Evolutionary conservation across 345 rosid genomes (phyloP), one percentile per base, ranked within the genome.

Genomic region (Moringa oleifera): DNA sequence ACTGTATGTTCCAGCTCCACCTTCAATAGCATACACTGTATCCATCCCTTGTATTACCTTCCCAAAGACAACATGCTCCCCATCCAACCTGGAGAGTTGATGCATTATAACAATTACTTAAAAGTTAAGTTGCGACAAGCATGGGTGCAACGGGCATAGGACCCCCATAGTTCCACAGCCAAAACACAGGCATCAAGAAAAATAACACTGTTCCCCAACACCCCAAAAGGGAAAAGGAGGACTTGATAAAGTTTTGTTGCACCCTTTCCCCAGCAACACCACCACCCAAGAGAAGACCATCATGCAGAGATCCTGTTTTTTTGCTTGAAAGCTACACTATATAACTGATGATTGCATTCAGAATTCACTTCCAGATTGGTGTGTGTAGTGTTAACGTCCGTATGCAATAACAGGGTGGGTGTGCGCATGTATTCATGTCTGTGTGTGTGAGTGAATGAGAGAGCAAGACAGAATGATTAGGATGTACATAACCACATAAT

Each of bases 11-110:
- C 99, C 99, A 1, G 96, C 99, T 51, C 99, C 96, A 2, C 99
- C 99, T 84, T 94, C 96, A 47, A 90, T 88, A 47, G 82, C 85
- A 46, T 83, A 94, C 46, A 90, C 90, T 58, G 45, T 82, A 61
- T 94, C 99, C 97, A 94, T 94, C 55, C 96, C 99, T 62, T 94
- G 95, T 64, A 88, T 77, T 9, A 90, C 96, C 84, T 81, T 94
- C 57, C 99, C 99, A 2, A 94, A 85, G 15, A 87, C 99, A 21
- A 88, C 97, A 46, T 94, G 99, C 72, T 90, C 97, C 55, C 96
- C 95, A 62, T 94, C 99, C 88, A 94, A 79, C 96, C 98, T 91
- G 50, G 31, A n/a, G 15, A 20, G 23, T n/a, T 18, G n/a, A 55
- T 10, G 23, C 28, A 55, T 47, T 59, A 28, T 31, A 55, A 55